Conservation (phyloP, 192 early-diverging fungal genomes). For the Chytriomyces sp. region DNA sequence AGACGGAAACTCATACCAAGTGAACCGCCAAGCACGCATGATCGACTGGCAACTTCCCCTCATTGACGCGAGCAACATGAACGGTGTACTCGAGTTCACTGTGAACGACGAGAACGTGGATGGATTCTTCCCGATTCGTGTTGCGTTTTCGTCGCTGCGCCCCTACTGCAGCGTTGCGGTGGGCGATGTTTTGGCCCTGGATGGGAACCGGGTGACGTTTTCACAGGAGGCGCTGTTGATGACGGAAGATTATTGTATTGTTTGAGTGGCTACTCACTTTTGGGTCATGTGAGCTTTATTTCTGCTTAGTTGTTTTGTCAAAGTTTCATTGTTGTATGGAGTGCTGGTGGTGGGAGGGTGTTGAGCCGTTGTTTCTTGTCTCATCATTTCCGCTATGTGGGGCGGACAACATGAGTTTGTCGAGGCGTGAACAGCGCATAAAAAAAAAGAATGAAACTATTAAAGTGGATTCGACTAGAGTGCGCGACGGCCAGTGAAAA, state of each 20-base stretch:
- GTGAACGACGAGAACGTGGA: constrained; percentile 74
- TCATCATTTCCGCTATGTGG: background rate
- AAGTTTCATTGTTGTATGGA: background rate
- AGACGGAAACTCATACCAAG: constrained; percentile 73
- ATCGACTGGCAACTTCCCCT: constrained; percentile 87
- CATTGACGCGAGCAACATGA: constrained; percentile 75
- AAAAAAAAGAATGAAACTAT: too few relatives aligned
- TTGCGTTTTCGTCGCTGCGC: constrained; percentile 71
- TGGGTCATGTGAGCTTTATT: background rate
- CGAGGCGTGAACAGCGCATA: too few relatives aligned
- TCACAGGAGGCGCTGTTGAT: constrained; percentile 72
- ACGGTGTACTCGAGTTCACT: constrained; percentile 85
- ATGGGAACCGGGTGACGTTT: constrained; percentile 66
- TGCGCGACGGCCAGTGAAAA: too few relatives aligned
- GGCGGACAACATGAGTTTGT: too few relatives aligned
- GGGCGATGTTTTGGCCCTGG: constrained; percentile 47
- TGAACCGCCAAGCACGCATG: constrained; percentile 69
- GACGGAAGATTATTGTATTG: constrained; percentile 81
- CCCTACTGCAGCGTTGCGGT: constrained; percentile 80
- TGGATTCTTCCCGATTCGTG: constrained; percentile 84
- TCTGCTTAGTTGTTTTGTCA: background rate
- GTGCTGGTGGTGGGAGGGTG: background rate
- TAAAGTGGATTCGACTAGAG: too few relatives aligned
- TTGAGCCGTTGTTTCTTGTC: background rate
- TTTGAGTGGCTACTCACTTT: constrained; percentile 49